phyloP scores from a whole-genome alignment of 163 green algal genomes.

The Chlorella variabilis region DNA sequence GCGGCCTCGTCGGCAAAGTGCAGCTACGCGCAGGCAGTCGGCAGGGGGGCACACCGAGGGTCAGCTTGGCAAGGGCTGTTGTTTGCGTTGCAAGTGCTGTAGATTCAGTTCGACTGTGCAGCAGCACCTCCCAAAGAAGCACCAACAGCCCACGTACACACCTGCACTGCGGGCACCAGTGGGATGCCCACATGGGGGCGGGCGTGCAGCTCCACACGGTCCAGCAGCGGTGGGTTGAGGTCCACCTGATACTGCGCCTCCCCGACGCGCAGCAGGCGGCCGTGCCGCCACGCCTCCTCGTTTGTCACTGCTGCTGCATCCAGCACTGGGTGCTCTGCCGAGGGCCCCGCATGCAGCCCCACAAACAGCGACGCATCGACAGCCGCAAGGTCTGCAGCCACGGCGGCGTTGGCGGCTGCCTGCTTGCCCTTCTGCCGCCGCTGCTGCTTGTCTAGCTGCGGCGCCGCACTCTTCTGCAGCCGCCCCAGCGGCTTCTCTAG shows the following conservation, averaged over 20 bases:
- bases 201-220: slow-evolving; percentile 56
- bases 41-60: neutral
- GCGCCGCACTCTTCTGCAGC: slow-evolving; percentile 62
- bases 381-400: neutral
- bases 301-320: slow-evolving; percentile 59
- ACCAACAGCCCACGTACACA: too few species aligned
- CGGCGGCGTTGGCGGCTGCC: neutral
- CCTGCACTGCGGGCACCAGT: slow-evolving; percentile 21
- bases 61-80: too few species aligned
- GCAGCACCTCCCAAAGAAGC: neutral
- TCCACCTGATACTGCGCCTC: slow-evolving; percentile 48
- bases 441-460: slow-evolving; percentile 40
- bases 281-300: slow-evolving; percentile 74
- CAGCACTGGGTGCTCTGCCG: slow-evolving; percentile 16
- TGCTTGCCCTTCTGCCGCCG: slow-evolving; percentile 10
- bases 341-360: slow-evolving; percentile 49
- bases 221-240: slow-evolving; percentile 78
- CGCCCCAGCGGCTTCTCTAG: slow-evolving; percentile 75
- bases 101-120: too few species aligned
- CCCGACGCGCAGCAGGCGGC: slow-evolving; percentile 67
- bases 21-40: slow-evolving; percentile 45
- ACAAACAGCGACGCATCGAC: neutral
- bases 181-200: slow-evolving; percentile 45
- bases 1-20: slow-evolving; percentile 60
- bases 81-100: too few species aligned